phyloP scores from a whole-genome alignment of 2,329 filamentous ascomycete species.

The Cytospora piceae region DNA sequence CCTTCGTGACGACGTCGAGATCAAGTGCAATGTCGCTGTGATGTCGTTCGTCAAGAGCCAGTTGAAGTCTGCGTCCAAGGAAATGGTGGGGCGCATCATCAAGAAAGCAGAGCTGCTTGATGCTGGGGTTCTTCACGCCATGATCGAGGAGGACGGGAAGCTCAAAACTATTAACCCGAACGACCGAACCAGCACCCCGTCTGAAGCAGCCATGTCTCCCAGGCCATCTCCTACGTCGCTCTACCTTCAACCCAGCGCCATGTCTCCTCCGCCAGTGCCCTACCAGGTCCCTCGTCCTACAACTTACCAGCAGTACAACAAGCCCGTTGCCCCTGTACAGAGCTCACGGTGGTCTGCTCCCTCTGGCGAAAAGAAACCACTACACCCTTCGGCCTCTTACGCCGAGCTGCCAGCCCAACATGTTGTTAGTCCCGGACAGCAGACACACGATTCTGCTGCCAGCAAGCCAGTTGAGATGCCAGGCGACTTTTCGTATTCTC shows the following conservation, averaged over 20 bases:
- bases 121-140: constrained; percentile 65
- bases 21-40: constrained; percentile 69
- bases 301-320: constrained; percentile 39
- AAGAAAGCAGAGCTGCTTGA: constrained; percentile 74
- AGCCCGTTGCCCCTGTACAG: constrained; percentile 39
- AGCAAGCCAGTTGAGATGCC: constrained; percentile 44
- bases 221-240: constrained; percentile 8
- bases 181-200: constrained; percentile 47
- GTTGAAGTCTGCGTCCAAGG: constrained; percentile 66
- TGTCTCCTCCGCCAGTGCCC: constrained; percentile 32
- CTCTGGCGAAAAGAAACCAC: constrained; percentile 31
- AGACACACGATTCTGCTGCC: constrained; percentile 17
- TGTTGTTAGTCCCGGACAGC: background rate
- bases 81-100: constrained; percentile 70
- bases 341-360: constrained; percentile 34
- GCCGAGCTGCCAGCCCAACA: constrained; percentile 46
- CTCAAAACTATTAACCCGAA: constrained; percentile 61
- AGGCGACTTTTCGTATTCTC: constrained; percentile 53
- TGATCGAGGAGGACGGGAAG: constrained; percentile 68
- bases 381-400: constrained; percentile 34
- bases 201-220: constrained; percentile 11
- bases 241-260: constrained; percentile 18
- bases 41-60: constrained; percentile 69
- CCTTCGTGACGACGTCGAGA: constrained; percentile 71
- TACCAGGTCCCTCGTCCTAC: constrained; percentile 48